A percentile compares a stretch with the other conserved stretches of the same genome.
Evolutionary conservation across 495 filamentous ascomycete genomes (phyloP).

Genomic region (Collariella sp.): DNA sequence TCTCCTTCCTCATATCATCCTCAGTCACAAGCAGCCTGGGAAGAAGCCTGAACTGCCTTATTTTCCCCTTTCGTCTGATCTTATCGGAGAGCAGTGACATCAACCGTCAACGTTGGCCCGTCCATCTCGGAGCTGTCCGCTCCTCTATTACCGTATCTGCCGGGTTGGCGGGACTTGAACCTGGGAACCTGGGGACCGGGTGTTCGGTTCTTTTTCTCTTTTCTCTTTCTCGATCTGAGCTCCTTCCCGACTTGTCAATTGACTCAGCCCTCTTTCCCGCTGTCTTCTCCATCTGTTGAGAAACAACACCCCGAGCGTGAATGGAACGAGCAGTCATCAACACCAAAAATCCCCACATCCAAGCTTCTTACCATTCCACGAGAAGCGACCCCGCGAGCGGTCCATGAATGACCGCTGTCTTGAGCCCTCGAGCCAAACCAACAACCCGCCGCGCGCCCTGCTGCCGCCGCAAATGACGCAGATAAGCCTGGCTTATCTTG

Average conservation of each 20-base stretch:
- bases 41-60: no score
- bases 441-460: conserved; percentile 6
- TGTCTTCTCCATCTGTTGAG: neutral
- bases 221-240: neutral
- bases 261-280: neutral
- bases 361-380: no score
- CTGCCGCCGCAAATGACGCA: conserved; percentile 39
- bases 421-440: neutral
- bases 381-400: no score
- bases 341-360: no score
- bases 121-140: no score
- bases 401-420: neutral
- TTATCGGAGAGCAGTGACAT: neutral
- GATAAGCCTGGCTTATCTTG: conserved; percentile 46
- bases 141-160: no score
- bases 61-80: neutral
- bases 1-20: no score
- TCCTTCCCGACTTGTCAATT: conserved; percentile 5
- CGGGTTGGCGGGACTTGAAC: no score
- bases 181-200: no score
- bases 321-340: neutral
- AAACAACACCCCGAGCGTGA: neutral
- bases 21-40: no score
- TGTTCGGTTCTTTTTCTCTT: no score
- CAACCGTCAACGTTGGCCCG: no score